A percentile compares a stretch with the other conserved stretches of the same genome.
Evolutionary conservation across 306 rosid genomes (phyloP).

Genomic region (Hylodesmum podocarpum): DNA sequence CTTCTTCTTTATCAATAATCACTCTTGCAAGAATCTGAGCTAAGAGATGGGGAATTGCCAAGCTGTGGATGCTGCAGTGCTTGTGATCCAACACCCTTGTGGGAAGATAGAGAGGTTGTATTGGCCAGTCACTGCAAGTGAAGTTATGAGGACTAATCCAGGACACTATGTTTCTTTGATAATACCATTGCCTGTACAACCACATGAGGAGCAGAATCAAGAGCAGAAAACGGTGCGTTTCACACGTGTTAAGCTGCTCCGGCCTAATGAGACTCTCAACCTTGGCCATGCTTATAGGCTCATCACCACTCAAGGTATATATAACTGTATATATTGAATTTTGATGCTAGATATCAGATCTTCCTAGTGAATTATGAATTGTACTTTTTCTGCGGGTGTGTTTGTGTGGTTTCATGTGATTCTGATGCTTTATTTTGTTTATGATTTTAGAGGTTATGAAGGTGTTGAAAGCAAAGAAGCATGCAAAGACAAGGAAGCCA

Average conservation of each 20-base stretch:
- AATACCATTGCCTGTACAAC: slow-evolving; percentile 69
- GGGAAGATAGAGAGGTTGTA: slow-evolving; percentile 88
- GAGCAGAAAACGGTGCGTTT: slow-evolving; percentile 63
- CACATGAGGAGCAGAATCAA: slow-evolving; percentile 40
- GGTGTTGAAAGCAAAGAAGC: slow-evolving; percentile 85
- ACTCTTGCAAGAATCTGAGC: neutral
- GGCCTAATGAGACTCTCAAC: slow-evolving; percentile 83
- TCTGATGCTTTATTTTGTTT: slow-evolving; percentile 9
- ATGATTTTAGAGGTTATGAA: slow-evolving; percentile 74
- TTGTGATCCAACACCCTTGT: slow-evolving; percentile 89
- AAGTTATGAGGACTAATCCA: slow-evolving; percentile 84
- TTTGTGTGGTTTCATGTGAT: slow-evolving; percentile 9
- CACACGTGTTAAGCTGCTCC: slow-evolving; percentile 93
- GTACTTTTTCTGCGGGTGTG: neutral
- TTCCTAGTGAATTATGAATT: neutral
- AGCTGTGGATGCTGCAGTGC: slow-evolving; percentile 97
- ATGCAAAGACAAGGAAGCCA: slow-evolving; percentile 69
- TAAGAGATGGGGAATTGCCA: slow-evolving; percentile 88
- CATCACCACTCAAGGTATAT: slow-evolving; percentile 78
- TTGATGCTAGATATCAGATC: neutral
- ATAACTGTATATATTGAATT: neutral
- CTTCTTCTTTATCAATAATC: no score
- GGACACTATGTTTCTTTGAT: slow-evolving; percentile 94
- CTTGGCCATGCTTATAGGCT: slow-evolving; percentile 97
- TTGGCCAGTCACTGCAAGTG: slow-evolving; percentile 74